Base-by-base conservation (phyloP, 768 basidiomycete species). In the Mycena vulgaris region DNA sequence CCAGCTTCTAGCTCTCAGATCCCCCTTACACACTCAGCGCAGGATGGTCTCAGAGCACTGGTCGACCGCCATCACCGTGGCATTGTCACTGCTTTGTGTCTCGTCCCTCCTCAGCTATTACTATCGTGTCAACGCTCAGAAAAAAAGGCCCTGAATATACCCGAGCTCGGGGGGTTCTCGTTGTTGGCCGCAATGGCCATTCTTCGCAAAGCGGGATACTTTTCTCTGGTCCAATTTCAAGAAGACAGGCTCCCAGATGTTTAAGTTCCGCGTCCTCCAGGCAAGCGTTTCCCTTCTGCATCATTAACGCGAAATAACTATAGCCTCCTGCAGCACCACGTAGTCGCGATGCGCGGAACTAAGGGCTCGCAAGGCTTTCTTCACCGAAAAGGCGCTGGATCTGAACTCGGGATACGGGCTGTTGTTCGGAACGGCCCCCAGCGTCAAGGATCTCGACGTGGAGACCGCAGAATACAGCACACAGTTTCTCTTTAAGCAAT, bases 181-280 rank as follows among this genome's bases (percentile, higher is more conserved):
- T 28, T 61, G 14, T 13, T 61, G 21, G 40, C 28, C 8, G 47
- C 59, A n/a, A 17, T 61, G 59, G 59, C 17, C 31, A 7, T 61
- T 61, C 59, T 61, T 61, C 23, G n/a, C 59, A 30, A 61, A 33
- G 33, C 59, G 59, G 3, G 19, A 31, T 10, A 47, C 48, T 30
- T 61, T 61, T 33, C 45, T 61, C 16, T 33, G 59, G 30, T 40
- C 47, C 5, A 48, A 35, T 33, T 63, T 63, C 49, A 25, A 52
- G 21, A 37, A 40, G 17, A 51, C 49, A 13, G 49, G 49, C 25
- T 31, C 13, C 19, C 25, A 63, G 35, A 51, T 51, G 23, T 63
- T 63, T 52, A 13, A 37, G 19, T 63, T 63, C n/a, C 39, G 49
- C n/a, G 25, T 52, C 17, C 47, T 61, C 16, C 31, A 47, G 23